Base-by-base conservation (phyloP, 2,329 filamentous ascomycete species). In the Decorospora gaudefroyi region DNA sequence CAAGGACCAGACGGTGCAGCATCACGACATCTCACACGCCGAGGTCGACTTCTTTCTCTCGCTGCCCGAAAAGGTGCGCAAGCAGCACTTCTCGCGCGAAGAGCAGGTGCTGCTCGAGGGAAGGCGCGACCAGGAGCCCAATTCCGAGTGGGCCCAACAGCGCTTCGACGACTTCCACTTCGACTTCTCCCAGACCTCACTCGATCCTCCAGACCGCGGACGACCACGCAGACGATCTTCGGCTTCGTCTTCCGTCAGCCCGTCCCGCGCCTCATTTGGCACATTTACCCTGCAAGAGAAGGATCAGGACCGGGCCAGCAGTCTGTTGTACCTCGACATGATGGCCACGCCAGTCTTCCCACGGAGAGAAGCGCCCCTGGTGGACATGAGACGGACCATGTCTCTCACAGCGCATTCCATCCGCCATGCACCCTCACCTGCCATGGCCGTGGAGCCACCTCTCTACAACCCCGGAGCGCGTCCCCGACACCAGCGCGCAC, bases 31-130 rank as follows among this genome's bases (percentile, higher is more conserved):
- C 51, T 71, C 78, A 40, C 76, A 78, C 42, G 76, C 78, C 19
- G 83, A 88, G 57, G 80, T 80, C 41, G 76, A 81, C 51, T 89
- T 87, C 75, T 90, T 85, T 65, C 75, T 84, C 39, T 81, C 78
- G 15, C 75, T 90, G 28, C 87, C 88, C 13, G 82, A 87, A 51
- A 90, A 89, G 69, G 78, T 90, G 52, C 84, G 83, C 62, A 81
- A 82, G 53, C 82, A 81, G 53, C 81, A 87, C 50, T 86, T 90
- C 66, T 85, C 84, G 16, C 77, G 75, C 34, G 85, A 90, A 68
- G 88, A 93, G 70, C 86, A 86, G 57, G 72, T 80, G 29, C 69
- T 83, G 45, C 74, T 86, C 42, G 79, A 79, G 27, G 48, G 32
- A 51, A 47, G 54, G 55, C 53, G 57, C 48, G 45, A 57, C 29